These are phyloP conservation scores for Celoporthe dispersa DNA, from an alignment of 2,329 filamentous ascomycete species.

Conservation along the genomic window DNA sequence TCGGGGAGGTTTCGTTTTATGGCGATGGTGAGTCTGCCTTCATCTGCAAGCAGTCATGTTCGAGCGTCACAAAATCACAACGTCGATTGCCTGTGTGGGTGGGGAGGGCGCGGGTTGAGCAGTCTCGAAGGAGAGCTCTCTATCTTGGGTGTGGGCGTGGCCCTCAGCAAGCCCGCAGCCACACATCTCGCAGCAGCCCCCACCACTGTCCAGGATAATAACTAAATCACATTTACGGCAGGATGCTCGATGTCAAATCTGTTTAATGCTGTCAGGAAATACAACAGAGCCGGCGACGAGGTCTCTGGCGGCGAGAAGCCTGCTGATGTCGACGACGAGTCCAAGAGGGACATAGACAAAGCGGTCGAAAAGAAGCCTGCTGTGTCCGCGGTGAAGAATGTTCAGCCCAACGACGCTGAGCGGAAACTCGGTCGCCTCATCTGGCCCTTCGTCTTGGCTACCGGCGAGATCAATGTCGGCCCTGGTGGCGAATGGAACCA, in stretches of 20 bases:
- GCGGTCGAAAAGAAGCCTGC: conserved; percentile 13
- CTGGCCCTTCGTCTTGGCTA: conserved; percentile 47
- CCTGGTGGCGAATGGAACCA: conserved; percentile 41
- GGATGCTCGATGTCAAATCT: conserved; percentile 33
- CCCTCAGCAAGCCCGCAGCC: not conserved
- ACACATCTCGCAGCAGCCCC: not conserved
- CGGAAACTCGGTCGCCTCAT: conserved; percentile 44
- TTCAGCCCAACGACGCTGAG: conserved; percentile 36
- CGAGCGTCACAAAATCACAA: not conserved
- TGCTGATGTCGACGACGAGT: not conserved
- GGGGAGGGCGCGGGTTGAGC: not conserved
- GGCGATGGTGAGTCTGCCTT: conserved; percentile 45
- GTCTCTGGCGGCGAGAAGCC: conserved; percentile 6
- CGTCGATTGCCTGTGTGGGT: not conserved
- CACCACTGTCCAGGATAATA: conserved; percentile 1
- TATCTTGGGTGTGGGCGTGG: not conserved
- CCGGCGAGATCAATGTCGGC: conserved; percentile 47
- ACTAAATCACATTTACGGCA: conserved; percentile 15
- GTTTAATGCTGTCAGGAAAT: conserved; percentile 31
- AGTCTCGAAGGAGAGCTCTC: not conserved
- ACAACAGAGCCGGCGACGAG: conserved; percentile 24
- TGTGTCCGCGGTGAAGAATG: conserved; percentile 15
- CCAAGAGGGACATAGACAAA: conserved; percentile 6
- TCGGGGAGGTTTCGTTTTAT: conserved; percentile 49
- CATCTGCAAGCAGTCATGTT: not conserved